Base-by-base conservation (phyloP, 2,329 filamentous ascomycete species). In the Gyromitra esculenta region DNA sequence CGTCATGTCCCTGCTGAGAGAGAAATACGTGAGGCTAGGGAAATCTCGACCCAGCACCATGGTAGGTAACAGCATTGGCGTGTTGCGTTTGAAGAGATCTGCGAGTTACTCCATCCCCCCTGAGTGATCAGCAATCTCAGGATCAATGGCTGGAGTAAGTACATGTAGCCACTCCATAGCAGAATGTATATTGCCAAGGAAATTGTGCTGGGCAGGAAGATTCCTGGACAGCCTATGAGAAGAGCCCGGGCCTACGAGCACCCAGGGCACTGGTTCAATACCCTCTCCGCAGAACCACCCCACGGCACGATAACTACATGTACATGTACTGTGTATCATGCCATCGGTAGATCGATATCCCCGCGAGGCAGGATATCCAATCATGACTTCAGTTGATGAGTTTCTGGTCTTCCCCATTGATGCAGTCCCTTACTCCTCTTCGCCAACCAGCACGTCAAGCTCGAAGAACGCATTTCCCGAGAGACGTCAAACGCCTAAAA, bases 401-500 rank as follows among this genome's bases (percentile, higher is more conserved):
- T 15, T 11, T 11, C 43, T 0, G 0, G 43, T 9, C 11, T 45
- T 13, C 43, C 41, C 41, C 11, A 45, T 45, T 45, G 25, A 31
- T 31, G 11, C 41, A 13, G 15, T 45, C 18, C 9, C 8, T 11
- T n/a, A 1, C 18, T 11, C 18, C 25, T 13, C 41, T 7, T 50
- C 43, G 15, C 57, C 57, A 62, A 43, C 15, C 62, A 65, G 13
- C 21, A 13, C 18, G 13, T 37, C 37, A 13, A 37, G 45, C 52
- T 37, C n/a, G 25, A 52, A 50, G n/a, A 65, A 65, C 62, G 62
- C 52, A 43, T 21, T 50, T 50, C 15, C 25, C 8, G 6, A 6
- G 56, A 25, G 13, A 54, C 25, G 50, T 54, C 50, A 21, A 11
- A 21, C 50, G 35, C 25, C 56, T 13, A 7, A 50, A 65, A 13